These are phyloP conservation scores for Nakazawaea populi DNA, from an alignment of 805 yeast genomes.

Conservation along the genomic window DNA sequence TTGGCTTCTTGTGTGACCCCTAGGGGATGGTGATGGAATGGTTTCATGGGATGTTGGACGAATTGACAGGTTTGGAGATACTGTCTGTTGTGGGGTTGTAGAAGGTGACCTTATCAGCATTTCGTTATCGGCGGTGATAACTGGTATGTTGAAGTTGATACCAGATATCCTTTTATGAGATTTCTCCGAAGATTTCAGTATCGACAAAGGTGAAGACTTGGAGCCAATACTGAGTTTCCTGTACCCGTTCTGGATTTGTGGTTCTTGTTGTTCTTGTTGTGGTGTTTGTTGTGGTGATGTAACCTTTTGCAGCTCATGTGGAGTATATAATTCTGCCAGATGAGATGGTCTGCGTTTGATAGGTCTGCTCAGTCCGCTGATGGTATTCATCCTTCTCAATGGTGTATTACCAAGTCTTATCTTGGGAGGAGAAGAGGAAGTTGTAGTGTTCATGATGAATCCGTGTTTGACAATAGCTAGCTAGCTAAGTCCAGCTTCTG, in stretches of 20 bases:
- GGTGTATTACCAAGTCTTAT: not conserved
- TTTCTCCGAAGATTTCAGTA: not conserved
- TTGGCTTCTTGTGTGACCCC: not conserved
- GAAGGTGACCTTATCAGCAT: not conserved
- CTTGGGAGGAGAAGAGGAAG: slow-evolving; percentile 1
- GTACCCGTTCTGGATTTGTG: not conserved
- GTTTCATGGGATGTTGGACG: slow-evolving; percentile 1
- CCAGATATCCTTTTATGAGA: slow-evolving; percentile 7
- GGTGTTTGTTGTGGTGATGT: not conserved
- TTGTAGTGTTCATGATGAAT: not conserved
- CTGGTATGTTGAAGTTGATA: slow-evolving; percentile 10
- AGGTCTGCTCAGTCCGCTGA: not conserved
- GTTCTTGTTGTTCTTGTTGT: not conserved
- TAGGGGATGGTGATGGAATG: slow-evolving; percentile 3
- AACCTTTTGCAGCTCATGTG: slow-evolving; percentile 1
- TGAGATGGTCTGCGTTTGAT: not conserved
- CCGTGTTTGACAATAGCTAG: not conserved
- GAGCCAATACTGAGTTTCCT: slow-evolving; percentile 7
- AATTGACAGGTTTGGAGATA: not conserved
- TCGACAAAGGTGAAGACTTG: not conserved
- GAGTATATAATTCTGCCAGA: slow-evolving; percentile 7
- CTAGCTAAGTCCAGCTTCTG: not conserved
- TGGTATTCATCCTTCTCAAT: slow-evolving; percentile 6
- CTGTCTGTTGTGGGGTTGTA: slow-evolving; percentile 1
- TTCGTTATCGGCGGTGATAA: slow-evolving; percentile 4